These are phyloP conservation scores for Talaromyces rugulosus DNA, from an alignment of 2,329 filamentous ascomycete genomes.

Conservation along the genomic window DNA sequence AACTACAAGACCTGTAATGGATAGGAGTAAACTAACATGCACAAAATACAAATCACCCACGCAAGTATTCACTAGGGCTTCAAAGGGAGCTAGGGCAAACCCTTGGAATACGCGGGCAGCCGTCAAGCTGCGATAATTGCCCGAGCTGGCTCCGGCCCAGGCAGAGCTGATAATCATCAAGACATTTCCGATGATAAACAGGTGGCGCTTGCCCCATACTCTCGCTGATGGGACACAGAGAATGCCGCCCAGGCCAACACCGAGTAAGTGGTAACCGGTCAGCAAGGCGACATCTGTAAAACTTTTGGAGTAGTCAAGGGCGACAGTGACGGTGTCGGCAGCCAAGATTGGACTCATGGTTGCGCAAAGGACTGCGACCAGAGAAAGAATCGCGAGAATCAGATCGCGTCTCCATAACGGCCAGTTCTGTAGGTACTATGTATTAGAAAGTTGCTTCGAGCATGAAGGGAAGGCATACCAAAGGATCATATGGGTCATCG, in stretches of 20 bases:
- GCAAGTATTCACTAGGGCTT: slow-evolving; percentile 81
- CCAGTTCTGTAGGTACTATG: slow-evolving; percentile 58
- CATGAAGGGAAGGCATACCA: slow-evolving; percentile 45
- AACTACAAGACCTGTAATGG: neutral
- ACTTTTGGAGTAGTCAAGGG: slow-evolving; percentile 58
- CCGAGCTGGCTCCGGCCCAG: slow-evolving; percentile 70
- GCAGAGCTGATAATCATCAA: slow-evolving; percentile 69
- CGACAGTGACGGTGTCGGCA: slow-evolving; percentile 77
- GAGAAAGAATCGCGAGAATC: slow-evolving; percentile 72
- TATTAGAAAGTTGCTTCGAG: slow-evolving; percentile 19
- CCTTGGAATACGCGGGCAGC: slow-evolving; percentile 82
- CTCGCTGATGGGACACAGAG: slow-evolving; percentile 83
- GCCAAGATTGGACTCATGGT: slow-evolving; percentile 82
- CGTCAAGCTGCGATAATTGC: slow-evolving; percentile 67
- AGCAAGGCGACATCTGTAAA: slow-evolving; percentile 77
- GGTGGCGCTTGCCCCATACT: slow-evolving; percentile 88
- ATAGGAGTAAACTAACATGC: slow-evolving; percentile 56
- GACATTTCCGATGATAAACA: slow-evolving; percentile 73
- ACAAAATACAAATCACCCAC: slow-evolving; percentile 91
- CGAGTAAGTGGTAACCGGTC: slow-evolving; percentile 83
- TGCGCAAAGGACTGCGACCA: slow-evolving; percentile 77
- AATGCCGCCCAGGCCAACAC: slow-evolving; percentile 74
- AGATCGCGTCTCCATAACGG: slow-evolving; percentile 79
- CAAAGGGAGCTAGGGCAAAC: slow-evolving; percentile 80
- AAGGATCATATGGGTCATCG: slow-evolving; percentile 84